Evolutionary conservation across 306 rosid species (phyloP).

Genomic region (Hippophae gyantsensis): DNA sequence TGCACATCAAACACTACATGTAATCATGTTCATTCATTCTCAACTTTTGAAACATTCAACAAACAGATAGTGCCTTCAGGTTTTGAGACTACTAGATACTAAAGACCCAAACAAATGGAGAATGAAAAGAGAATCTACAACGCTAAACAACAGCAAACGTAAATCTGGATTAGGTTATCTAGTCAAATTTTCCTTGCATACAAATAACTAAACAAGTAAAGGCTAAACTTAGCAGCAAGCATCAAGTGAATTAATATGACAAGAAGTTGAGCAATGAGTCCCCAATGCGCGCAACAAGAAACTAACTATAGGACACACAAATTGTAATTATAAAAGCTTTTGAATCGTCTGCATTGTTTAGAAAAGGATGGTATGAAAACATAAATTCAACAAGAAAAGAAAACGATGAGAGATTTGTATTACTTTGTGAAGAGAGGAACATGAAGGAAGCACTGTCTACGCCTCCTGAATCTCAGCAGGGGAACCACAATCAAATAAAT

Average conservation of each 20-base stretch:
- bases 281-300: background rate
- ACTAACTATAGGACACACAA: background rate
- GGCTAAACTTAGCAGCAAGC: no score
- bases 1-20: no score
- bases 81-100: slow-evolving; percentile 8
- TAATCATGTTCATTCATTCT: no score
- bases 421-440: slow-evolving; percentile 72
- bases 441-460: slow-evolving; percentile 77
- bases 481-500: slow-evolving; percentile 23
- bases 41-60: no score
- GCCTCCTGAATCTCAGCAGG: slow-evolving; percentile 81
- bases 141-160: no score
- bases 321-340: background rate
- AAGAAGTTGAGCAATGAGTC: background rate
- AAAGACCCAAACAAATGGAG: background rate
- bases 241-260: background rate
- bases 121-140: background rate
- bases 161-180: no score
- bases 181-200: no score
- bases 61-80: background rate
- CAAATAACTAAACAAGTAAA: no score
- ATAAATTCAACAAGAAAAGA: slow-evolving; percentile 2
- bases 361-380: background rate
- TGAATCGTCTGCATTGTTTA: slow-evolving; percentile 12
- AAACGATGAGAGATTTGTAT: slow-evolving; percentile 4